phyloP scores from a whole-genome alignment of 306 rosid genomes.

The Hippophae tibetana region DNA sequence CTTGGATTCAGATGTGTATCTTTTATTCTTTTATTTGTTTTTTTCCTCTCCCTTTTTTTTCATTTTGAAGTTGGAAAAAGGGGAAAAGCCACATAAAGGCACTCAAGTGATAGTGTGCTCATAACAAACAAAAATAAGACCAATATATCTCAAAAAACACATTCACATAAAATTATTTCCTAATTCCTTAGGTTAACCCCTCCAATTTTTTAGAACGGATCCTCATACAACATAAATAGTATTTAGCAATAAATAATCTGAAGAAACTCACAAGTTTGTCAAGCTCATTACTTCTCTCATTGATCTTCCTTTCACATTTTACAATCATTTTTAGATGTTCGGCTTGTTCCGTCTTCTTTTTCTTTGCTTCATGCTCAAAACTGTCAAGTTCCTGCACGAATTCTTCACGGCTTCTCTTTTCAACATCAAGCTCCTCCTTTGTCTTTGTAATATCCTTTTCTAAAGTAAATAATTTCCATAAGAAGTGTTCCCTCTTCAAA shows the following conservation, averaged over 20 bases:
- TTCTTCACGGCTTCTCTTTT: conserved; percentile 52
- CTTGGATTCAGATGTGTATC: too few relatives aligned
- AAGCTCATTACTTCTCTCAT: conserved; percentile 66
- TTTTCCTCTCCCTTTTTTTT: too few relatives aligned
- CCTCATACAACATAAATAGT: not conserved
- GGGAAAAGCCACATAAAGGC: too few relatives aligned
- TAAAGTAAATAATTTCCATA: conserved; percentile 80
- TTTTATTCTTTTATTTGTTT: too few relatives aligned
- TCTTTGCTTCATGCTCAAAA: conserved; percentile 57
- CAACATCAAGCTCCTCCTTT: conserved; percentile 64
- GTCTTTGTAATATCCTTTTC: conserved; percentile 64
- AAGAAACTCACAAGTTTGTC: conserved; percentile 73
- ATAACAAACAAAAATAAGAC: too few relatives aligned
- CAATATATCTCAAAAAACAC: too few relatives aligned
- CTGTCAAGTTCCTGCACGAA: conserved; percentile 60
- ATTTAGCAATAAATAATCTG: not conserved
- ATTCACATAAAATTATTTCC: too few relatives aligned
- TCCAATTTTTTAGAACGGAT: too few relatives aligned
- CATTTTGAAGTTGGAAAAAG: too few relatives aligned
- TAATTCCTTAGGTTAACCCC: too few relatives aligned
- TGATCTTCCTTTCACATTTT: conserved; percentile 61
- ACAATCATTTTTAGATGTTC: conserved; percentile 71
- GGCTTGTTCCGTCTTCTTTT: conserved; percentile 80
- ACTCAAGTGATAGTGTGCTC: too few relatives aligned
- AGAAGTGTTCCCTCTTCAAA: conserved; percentile 66